Evolutionary conservation across 2,329 filamentous ascomycete genomes (phyloP), one percentile per base, ranked within the genome.

Genomic region (Parastagonospora avenae): DNA sequence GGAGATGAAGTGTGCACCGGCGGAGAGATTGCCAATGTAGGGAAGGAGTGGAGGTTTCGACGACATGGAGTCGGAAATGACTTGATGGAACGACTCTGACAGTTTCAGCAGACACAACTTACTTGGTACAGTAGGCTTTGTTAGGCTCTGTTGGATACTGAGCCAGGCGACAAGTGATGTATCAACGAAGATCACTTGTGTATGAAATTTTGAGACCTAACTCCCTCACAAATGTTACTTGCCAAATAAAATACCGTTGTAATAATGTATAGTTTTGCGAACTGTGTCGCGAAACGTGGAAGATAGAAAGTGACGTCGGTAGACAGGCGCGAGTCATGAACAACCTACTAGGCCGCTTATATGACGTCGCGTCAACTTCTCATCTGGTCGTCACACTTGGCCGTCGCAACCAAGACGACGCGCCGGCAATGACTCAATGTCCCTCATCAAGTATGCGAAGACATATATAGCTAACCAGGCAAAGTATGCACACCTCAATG

Each of bases 21-120:
- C 81, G 1, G 84, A 71, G 0, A 79, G 82, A 52, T 85, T 84
- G 45, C 81, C 81, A 4, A 48, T 8, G 63, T 76, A 81, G 41
- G 68, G 73, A 6, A 68, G 61, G 57, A 10, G 79, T 79, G 68
- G 81, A 82, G 54, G 82, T 79, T 48, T 77, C 66, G 28, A 77
- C 55, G 8, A n/a, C n/a, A 75, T 78, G n/a, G 60, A 62, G 29
- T 31, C 11, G 29, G 62, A 65, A 75, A n/a, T n/a, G n/a, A n/a
- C n/a, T n/a, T n/a, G 3, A 43, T 19, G 31, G 70, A 59, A n/a
- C 62, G 40, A 58, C 66, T 65, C 5, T 11, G 60, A 48, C n/a
- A 10, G 36, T 37, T 16, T 37, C n/a, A n/a, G n/a, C n/a, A 15
- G 10, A 36, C n/a, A 2, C 2, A 42, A 16, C 9, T 32, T 32